Conservation (phyloP, 345 rosid species). For the Arabis hirsuta region DNA sequence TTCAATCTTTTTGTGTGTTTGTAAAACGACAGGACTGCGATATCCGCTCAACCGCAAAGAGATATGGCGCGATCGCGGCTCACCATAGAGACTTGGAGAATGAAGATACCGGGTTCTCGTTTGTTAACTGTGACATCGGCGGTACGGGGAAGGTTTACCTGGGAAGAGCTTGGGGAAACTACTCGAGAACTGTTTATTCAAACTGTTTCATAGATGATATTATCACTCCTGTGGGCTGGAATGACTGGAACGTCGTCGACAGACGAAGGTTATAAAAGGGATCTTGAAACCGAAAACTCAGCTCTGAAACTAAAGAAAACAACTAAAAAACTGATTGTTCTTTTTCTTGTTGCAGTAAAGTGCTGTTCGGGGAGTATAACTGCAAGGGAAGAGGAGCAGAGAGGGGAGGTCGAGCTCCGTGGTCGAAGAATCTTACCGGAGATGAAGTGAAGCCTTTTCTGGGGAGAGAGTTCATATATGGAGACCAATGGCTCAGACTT, state of each 20-base stretch:
- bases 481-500: conserved; percentile 79
- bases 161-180: conserved; percentile 97
- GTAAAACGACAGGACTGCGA: conserved; percentile 57
- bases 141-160: conserved; percentile 77
- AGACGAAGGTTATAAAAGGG: conserved; percentile 56
- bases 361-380: conserved; percentile 71
- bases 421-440: conserved; percentile 62
- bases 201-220: conserved; percentile 66
- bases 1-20: neutral
- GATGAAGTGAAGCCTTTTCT: conserved; percentile 64
- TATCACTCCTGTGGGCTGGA: conserved; percentile 80
- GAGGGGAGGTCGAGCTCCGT: conserved; percentile 59
- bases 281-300: conserved; percentile 9
- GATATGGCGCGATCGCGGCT: conserved; percentile 78
- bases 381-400: conserved; percentile 88
- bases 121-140: conserved; percentile 66
- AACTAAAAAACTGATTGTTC: neutral
- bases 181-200: conserved; percentile 74
- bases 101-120: conserved; percentile 83
- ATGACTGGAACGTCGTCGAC: conserved; percentile 66
- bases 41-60: conserved; percentile 69
- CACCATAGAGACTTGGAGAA: conserved; percentile 70
- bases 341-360: conserved; percentile 56
- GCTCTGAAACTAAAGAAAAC: conserved; percentile 8
- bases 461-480: conserved; percentile 64